These are phyloP conservation scores for Colletotrichum acutatum DNA, from an alignment of 2,329 filamentous ascomycete species.

Conservation along the genomic window DNA sequence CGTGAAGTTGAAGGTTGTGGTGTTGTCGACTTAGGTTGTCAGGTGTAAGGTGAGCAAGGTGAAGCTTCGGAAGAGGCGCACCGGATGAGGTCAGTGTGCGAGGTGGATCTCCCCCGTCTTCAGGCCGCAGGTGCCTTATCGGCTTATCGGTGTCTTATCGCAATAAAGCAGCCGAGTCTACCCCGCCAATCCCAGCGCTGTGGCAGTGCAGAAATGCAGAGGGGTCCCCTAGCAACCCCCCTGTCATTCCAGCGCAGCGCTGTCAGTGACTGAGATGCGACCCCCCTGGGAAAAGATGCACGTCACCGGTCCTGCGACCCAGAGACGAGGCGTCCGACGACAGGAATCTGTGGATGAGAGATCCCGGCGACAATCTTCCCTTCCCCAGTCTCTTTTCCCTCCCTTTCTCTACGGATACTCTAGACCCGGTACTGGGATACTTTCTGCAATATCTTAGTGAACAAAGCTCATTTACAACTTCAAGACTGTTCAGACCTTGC, in stretches of 20 bases:
- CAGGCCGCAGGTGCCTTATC: background rate
- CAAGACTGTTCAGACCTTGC: background rate
- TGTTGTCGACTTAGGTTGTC: background rate
- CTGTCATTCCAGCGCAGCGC: slow-evolving; percentile 6
- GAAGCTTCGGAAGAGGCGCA: background rate
- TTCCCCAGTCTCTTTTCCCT: background rate
- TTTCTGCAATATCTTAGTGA: background rate
- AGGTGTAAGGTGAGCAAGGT: too few relatives aligned
- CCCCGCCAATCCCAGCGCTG: slow-evolving; percentile 27
- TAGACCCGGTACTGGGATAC: background rate
- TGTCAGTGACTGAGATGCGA: background rate
- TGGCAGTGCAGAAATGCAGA: slow-evolving; percentile 26
- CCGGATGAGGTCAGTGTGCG: slow-evolving; percentile 16
- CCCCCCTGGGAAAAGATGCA: background rate
- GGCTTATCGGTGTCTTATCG: slow-evolving; percentile 13
- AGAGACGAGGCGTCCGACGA: background rate
- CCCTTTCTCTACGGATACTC: background rate
- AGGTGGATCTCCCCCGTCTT: background rate
- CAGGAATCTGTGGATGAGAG: background rate
- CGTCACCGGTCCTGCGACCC: slow-evolving; percentile 15
- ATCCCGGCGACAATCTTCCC: slow-evolving; percentile 5
- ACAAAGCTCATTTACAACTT: background rate
- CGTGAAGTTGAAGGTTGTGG: background rate
- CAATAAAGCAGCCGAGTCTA: background rate
- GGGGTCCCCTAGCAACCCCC: slow-evolving; percentile 11